A percentile compares a stretch with the other conserved stretches of the same genome.
These are phyloP conservation scores for Chloroidium sp. DNA, from an alignment of 163 green algal genomes.

Conservation along the genomic window DNA sequence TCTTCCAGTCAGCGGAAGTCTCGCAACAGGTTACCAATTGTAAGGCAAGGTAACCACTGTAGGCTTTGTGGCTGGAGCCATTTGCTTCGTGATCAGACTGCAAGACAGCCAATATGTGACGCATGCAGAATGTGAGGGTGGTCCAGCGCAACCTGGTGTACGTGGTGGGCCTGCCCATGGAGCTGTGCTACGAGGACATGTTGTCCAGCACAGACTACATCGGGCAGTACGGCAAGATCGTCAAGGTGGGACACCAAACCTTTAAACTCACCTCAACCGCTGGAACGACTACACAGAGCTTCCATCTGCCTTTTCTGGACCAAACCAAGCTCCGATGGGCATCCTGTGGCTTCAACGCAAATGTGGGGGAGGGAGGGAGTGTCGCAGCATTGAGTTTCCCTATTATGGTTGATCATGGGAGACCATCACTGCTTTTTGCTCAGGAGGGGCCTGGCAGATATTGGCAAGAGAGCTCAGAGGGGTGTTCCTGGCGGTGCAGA, in stretches of 20 bases:
- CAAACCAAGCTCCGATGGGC: no score
- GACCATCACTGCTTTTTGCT: no score
- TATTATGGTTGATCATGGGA: no score
- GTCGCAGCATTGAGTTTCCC: no score
- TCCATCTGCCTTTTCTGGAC: no score
- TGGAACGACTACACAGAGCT: no score
- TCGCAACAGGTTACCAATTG: background rate
- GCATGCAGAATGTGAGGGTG: conserved; percentile 73
- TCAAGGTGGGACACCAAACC: conserved; percentile 43
- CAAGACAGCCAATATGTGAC: background rate
- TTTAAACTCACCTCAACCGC: no score
- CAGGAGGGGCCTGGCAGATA: no score
- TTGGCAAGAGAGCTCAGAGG: background rate
- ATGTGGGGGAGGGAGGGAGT: no score
- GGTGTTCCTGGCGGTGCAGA: conserved; percentile 28
- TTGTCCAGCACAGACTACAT: conserved; percentile 68
- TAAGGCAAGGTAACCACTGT: background rate
- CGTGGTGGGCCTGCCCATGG: conserved; percentile 69
- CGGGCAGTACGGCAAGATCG: conserved; percentile 75
- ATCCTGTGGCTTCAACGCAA: no score
- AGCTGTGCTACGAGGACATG: conserved; percentile 73
- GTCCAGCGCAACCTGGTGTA: conserved; percentile 93
- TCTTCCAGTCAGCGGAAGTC: background rate
- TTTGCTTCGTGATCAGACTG: background rate
- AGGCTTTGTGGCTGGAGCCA: background rate